Percentiles rank a stretch among this genome's conserved stretches.
Evolutionary conservation across 2,329 filamentous ascomycete species (phyloP).

Genomic region (Colletotrichum acutatum): DNA sequence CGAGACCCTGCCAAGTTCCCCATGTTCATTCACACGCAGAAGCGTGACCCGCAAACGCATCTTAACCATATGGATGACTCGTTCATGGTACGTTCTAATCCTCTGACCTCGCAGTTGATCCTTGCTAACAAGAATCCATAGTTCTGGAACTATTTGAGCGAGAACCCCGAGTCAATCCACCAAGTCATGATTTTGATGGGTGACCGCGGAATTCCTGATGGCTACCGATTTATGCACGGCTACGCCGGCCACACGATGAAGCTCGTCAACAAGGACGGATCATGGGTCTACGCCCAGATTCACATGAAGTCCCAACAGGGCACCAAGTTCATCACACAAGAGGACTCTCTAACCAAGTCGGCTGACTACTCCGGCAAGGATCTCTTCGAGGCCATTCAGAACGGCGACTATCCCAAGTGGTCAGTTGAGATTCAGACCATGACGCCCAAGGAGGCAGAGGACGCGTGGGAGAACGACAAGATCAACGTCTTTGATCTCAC

Average conservation of each 20-base stretch:
- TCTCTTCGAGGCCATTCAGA: conserved; percentile 52
- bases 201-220: conserved; percentile 59
- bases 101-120: no score
- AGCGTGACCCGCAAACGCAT: conserved; percentile 51
- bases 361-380: conserved; percentile 60
- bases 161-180: conserved; percentile 61
- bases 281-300: conserved; percentile 60
- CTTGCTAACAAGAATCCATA: conserved; percentile 43
- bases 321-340: conserved; percentile 53
- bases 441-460: conserved; percentile 60
- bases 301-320: conserved; percentile 61
- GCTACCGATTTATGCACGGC: conserved; percentile 56
- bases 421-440: conserved; percentile 65
- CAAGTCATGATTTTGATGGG: conserved; percentile 63
- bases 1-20: conserved; percentile 61
- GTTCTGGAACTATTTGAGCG: conserved; percentile 46
- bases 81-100: not conserved
- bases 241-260: conserved; percentile 62
- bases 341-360: conserved; percentile 55
- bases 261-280: conserved; percentile 56
- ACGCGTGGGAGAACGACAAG: conserved; percentile 42
- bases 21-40: conserved; percentile 56
- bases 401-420: conserved; percentile 60
- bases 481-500: conserved; percentile 68
- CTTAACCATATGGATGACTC: conserved; percentile 48